These are phyloP conservation scores for Trichoderma koningiopsis DNA, from an alignment of 2,329 filamentous ascomycete genomes.

Conservation along the genomic window DNA sequence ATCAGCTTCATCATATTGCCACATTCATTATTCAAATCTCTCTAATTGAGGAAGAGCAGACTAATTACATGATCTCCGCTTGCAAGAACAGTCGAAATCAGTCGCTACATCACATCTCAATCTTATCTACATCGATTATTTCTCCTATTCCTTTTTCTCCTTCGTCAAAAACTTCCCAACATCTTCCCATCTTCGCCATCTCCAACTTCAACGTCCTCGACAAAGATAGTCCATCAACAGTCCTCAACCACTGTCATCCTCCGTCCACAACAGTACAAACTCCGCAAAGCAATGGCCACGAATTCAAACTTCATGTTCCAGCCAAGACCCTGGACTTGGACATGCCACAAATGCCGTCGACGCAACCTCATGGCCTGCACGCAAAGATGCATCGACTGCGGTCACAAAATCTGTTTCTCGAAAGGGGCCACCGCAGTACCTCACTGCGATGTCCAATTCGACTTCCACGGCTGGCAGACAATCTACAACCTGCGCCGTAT, in stretches of 20 bases:
- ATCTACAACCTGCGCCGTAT: conserved; percentile 38
- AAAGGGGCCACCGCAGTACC: not conserved
- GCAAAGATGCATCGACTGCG: not conserved
- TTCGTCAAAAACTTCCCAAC: not conserved
- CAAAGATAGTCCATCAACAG: not conserved
- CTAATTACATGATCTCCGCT: conserved; percentile 90
- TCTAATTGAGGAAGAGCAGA: conserved; percentile 75
- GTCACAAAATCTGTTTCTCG: not conserved
- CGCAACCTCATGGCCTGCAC: not conserved
- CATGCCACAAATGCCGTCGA: conserved; percentile 1
- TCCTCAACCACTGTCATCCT: not conserved
- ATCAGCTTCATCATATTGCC: no score
- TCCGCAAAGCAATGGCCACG: not conserved
- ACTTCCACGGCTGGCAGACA: conserved; percentile 33
- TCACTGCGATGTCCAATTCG: not conserved
- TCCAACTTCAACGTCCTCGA: not conserved
- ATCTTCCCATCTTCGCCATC: not conserved
- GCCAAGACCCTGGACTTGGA: not conserved
- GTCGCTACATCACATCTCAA: no score
- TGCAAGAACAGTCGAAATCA: conserved; percentile 61
- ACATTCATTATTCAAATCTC: no score
- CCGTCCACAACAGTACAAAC: not conserved
- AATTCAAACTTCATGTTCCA: not conserved
- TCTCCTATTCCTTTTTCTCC: not conserved
- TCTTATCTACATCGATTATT: not conserved